These are phyloP conservation scores for Pythium vanterpoolii DNA, from an alignment of 352 stramenopile genomes.

Conservation along the genomic window DNA sequence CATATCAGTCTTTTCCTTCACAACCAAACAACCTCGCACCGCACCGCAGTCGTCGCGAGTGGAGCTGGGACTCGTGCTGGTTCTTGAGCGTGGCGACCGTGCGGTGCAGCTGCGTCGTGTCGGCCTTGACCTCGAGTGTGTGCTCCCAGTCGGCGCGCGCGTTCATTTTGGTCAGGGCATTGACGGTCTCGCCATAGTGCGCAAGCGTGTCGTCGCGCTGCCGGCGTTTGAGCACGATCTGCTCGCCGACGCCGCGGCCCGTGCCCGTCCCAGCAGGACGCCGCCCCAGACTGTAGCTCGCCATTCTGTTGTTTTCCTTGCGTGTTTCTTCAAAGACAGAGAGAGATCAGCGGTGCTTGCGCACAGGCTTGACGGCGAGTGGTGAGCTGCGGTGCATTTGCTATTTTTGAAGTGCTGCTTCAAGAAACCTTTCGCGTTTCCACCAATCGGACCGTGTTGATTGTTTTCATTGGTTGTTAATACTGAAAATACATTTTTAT, in stretches of 20 bases:
- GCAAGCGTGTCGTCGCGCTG: constrained; percentile 64
- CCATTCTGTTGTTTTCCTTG: not conserved
- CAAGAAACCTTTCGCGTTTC: not conserved
- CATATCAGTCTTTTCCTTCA: not conserved
- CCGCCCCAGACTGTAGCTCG: constrained; percentile 6
- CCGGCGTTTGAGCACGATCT: constrained; percentile 68
- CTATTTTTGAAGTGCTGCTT: not conserved
- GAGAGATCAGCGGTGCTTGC: not conserved
- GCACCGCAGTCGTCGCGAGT: constrained; percentile 51
- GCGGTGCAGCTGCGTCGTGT: constrained; percentile 44
- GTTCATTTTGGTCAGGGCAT: constrained; percentile 45
- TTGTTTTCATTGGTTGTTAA: not conserved
- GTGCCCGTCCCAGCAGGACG: constrained; percentile 13
- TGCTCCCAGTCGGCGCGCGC: constrained; percentile 72
- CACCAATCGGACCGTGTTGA: not conserved
- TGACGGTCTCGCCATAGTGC: constrained; percentile 51
- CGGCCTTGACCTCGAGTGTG: constrained; percentile 46
- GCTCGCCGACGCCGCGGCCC: constrained; percentile 57
- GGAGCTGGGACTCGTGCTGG: constrained; percentile 70
- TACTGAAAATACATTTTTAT: not conserved
- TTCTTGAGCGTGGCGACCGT: constrained; percentile 55
- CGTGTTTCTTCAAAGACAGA: not conserved
- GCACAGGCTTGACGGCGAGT: not conserved
- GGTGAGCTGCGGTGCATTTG: not conserved
- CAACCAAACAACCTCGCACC: not conserved